phyloP scores from a whole-genome alignment of 148 eudicot species.

The Simmondsia chinensis region DNA sequence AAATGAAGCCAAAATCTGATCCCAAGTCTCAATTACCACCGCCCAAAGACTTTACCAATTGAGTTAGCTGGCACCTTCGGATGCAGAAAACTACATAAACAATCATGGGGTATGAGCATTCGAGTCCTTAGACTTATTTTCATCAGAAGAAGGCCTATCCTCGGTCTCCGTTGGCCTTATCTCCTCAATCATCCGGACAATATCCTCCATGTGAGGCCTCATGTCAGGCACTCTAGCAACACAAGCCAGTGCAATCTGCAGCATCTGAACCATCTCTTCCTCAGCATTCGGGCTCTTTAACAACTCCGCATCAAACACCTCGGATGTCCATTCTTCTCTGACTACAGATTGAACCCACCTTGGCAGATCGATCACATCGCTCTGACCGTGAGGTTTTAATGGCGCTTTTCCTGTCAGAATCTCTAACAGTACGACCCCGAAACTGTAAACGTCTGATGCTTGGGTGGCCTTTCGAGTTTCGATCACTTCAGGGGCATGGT shows the following conservation, averaged over 20 bases:
- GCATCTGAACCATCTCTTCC: slow-evolving; percentile 93
- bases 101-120: slow-evolving; percentile 48
- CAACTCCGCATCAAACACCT: slow-evolving; percentile 79
- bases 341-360: slow-evolving; percentile 94
- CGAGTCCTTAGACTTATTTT: slow-evolving; percentile 61
- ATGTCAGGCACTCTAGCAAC: slow-evolving; percentile 49
- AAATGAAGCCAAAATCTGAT: too few relatives aligned
- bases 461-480: slow-evolving; percentile 57
- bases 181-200: slow-evolving; percentile 73
- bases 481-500: slow-evolving; percentile 72
- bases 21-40: too few relatives aligned
- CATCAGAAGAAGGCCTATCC: slow-evolving; percentile 55
- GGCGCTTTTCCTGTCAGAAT: slow-evolving; percentile 78
- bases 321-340: slow-evolving; percentile 93
- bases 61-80: too few relatives aligned
- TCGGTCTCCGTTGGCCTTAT: slow-evolving; percentile 41
- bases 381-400: slow-evolving; percentile 39
- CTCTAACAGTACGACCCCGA: slow-evolving; percentile 76
- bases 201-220: slow-evolving; percentile 68
- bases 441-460: slow-evolving; percentile 93
- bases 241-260: slow-evolving; percentile 80
- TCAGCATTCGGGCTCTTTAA: slow-evolving; percentile 40
- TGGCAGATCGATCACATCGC: slow-evolving; percentile 67
- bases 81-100: neutral
- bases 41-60: too few relatives aligned